Conservation (phyloP, 2,329 filamentous ascomycete species). For the Fusarium pseudocircinatum region DNA sequence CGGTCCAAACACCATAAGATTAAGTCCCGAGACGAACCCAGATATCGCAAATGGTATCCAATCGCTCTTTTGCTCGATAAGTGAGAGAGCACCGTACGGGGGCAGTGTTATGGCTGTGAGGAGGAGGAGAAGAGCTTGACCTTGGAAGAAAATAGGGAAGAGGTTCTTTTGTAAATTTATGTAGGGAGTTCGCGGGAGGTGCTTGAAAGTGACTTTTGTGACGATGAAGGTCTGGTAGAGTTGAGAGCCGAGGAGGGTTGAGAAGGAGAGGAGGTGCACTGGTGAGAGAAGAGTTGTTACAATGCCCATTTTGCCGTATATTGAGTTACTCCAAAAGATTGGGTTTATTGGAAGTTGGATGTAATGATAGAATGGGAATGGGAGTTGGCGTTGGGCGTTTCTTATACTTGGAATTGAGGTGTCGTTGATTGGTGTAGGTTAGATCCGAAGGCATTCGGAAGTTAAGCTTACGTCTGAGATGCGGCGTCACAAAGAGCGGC, state of each 20-base stretch:
- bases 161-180: conserved; percentile 52
- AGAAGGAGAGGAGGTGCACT: conserved; percentile 52
- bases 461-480: conserved; percentile 7
- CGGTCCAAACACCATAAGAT: conserved; percentile 51
- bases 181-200: conserved; percentile 50
- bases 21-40: conserved; percentile 45
- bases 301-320: conserved; percentile 22
- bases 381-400: not conserved
- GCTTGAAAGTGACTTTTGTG: conserved; percentile 49
- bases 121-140: conserved; percentile 49
- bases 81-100: conserved; percentile 43
- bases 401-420: not conserved
- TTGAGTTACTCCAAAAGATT: not conserved
- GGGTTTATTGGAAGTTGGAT: accelerated
- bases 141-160: conserved; percentile 54
- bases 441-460: conserved; percentile 41
- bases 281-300: conserved; percentile 43
- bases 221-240: conserved; percentile 53
- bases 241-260: conserved; percentile 51
- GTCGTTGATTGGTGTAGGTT: conserved; percentile 2
- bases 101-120: conserved; percentile 49
- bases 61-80: conserved; percentile 43
- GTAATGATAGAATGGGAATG: not conserved
- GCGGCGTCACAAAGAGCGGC: not conserved
- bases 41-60: conserved; percentile 50